Conservation (phyloP, 208 protist species). For the Leishmania gerbilli region DNA sequence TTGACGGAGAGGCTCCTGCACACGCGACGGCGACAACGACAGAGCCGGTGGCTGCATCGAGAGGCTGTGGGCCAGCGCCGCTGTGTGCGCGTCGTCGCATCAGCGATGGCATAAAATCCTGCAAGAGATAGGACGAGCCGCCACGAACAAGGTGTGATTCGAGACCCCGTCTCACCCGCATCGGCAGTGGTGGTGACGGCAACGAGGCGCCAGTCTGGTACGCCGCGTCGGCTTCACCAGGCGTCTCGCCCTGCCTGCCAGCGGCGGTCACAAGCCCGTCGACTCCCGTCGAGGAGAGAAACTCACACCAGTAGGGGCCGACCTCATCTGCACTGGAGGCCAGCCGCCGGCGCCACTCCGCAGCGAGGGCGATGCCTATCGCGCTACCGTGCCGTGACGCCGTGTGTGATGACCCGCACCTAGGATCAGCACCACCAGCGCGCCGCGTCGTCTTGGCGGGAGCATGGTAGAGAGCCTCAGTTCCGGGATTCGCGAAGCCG, state of each 20-base stretch:
- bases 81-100: neutral
- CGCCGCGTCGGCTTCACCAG: neutral
- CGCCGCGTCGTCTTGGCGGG: neutral
- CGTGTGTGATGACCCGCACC: neutral
- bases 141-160: neutral
- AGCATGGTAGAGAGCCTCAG: conserved; percentile 12
- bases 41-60: neutral
- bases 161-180: neutral
- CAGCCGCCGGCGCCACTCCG: conserved; percentile 16
- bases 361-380: neutral
- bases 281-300: conserved; percentile 9
- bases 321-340: conserved; percentile 12
- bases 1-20: neutral
- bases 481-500: conserved; percentile 24
- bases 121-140: neutral
- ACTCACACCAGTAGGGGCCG: conserved; percentile 18
- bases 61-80: neutral
- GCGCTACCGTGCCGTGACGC: neutral
- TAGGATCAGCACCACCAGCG: neutral
- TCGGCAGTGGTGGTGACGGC: neutral
- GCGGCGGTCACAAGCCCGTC: neutral
- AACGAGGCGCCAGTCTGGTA: neutral
- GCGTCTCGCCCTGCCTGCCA: neutral
- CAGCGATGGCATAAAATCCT: conserved; percentile 1
- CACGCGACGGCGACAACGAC: neutral